These are phyloP conservation scores for Acer campestre DNA, from an alignment of 345 rosid genomes.

Conservation along the genomic window DNA sequence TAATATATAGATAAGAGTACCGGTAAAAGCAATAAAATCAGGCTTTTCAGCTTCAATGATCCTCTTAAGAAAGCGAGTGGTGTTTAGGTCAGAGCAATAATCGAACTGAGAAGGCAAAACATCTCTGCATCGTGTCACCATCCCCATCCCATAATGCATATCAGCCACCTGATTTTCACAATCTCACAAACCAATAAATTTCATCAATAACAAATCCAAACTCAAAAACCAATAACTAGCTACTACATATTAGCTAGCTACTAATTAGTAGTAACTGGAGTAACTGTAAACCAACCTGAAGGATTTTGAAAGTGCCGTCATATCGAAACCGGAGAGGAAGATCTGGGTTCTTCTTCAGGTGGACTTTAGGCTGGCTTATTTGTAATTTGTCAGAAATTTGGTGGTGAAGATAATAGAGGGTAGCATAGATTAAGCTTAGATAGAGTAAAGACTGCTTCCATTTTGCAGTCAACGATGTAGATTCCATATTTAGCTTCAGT, in stretches of 20 bases:
- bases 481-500: background rate
- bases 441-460: slow-evolving; percentile 50
- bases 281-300: slow-evolving; percentile 51
- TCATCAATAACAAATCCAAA: background rate
- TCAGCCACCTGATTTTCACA: slow-evolving; percentile 65
- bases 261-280: background rate
- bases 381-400: slow-evolving; percentile 40
- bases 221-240: no score
- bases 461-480: slow-evolving; percentile 7
- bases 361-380: slow-evolving; percentile 44
- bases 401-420: slow-evolving; percentile 51
- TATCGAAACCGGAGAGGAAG: slow-evolving; percentile 80
- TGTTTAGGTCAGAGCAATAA: slow-evolving; percentile 83
- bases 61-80: slow-evolving; percentile 68
- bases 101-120: slow-evolving; percentile 57
- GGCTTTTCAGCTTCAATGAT: slow-evolving; percentile 77
- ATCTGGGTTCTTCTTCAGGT: slow-evolving; percentile 58
- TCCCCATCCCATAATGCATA: slow-evolving; percentile 88
- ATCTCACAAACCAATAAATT: background rate
- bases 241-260: background rate
- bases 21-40: slow-evolving; percentile 85
- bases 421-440: slow-evolving; percentile 33
- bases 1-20: slow-evolving; percentile 26
- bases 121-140: slow-evolving; percentile 71
- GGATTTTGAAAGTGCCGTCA: slow-evolving; percentile 93